These are phyloP conservation scores for Pleoardoris graminearum DNA, from an alignment of 2,329 filamentous ascomycete species.

Conservation along the genomic window DNA sequence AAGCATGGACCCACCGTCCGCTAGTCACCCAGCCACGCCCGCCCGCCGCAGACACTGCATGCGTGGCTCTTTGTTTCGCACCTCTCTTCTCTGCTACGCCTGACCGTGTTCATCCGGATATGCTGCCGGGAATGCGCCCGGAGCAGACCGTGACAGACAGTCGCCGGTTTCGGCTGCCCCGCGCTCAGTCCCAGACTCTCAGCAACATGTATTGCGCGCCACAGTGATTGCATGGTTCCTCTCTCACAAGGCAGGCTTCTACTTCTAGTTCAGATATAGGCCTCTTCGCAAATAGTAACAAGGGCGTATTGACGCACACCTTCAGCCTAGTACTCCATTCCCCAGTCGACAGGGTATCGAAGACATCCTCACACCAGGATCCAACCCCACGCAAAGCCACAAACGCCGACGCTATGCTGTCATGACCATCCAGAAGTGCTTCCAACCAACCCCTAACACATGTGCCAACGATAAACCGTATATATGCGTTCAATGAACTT, in stretches of 20 bases:
- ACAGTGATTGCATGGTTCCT: too few relatives aligned
- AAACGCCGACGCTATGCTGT: slow-evolving; percentile 16
- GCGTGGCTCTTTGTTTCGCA: not conserved
- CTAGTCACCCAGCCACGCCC: slow-evolving; percentile 5
- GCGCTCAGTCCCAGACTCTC: not conserved
- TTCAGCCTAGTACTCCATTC: not conserved
- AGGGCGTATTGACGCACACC: too few relatives aligned
- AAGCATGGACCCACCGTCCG: slow-evolving; percentile 10
- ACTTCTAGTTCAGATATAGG: too few relatives aligned
- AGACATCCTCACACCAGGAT: not conserved
- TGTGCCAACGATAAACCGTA: not conserved
- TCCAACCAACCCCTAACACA: not conserved
- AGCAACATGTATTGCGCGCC: too few relatives aligned
- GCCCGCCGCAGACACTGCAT: not conserved
- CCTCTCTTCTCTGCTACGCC: not conserved
- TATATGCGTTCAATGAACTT: not conserved
- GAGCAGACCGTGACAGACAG: too few relatives aligned
- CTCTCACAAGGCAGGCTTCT: too few relatives aligned
- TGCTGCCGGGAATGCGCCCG: too few relatives aligned
- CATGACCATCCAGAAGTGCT: slow-evolving; percentile 5
- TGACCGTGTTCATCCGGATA: too few relatives aligned
- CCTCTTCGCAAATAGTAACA: too few relatives aligned
- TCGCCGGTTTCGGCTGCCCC: not conserved
- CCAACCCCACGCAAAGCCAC: not conserved
- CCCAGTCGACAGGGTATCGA: not conserved